These are phyloP conservation scores for Sugiyamaella chiloensis DNA, from an alignment of 805 yeast genomes.

Conservation along the genomic window DNA sequence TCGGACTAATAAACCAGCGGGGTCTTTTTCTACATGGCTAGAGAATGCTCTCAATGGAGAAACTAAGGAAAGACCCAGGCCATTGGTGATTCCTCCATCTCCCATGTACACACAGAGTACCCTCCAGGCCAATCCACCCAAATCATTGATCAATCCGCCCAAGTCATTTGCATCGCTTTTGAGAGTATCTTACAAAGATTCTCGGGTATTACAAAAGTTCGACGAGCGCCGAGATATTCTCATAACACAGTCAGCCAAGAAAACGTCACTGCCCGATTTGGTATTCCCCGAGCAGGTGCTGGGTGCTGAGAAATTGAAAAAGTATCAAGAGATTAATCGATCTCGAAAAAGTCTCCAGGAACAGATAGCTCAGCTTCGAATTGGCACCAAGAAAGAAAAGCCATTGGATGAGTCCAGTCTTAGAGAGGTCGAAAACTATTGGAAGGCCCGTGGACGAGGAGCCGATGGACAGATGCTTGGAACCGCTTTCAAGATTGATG, in stretches of 20 bases:
- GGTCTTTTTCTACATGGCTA: not conserved
- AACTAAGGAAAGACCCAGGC: no score
- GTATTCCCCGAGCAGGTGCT: conserved; percentile 2
- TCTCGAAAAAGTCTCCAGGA: conserved; percentile 13
- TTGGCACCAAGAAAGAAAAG: conserved; percentile 4
- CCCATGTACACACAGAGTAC: not conserved
- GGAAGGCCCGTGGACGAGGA: conserved; percentile 5
- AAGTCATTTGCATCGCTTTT: conserved; percentile 3
- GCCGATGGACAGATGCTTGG: conserved; percentile 13
- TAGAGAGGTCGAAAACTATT: conserved; percentile 13
- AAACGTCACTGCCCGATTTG: conserved; percentile 1
- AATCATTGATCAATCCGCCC: not conserved
- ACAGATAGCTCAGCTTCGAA: conserved; percentile 17
- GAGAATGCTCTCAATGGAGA: conserved; percentile 2
- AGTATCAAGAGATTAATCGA: conserved; percentile 15
- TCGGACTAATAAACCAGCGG: not conserved
- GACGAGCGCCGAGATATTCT: conserved; percentile 2
- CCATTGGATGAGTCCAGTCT: conserved; percentile 14
- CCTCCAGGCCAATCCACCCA: not conserved
- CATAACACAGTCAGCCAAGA: not conserved
- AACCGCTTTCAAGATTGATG: conserved; percentile 45
- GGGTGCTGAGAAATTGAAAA: conserved; percentile 6
- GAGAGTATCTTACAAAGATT: conserved; percentile 6
- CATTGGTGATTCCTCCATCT: not conserved
- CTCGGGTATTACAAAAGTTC: not conserved